Percentiles rank a stretch among this genome's conserved stretches.
These are phyloP conservation scores for Saccharomycopsis microspora DNA, from an alignment of 805 yeast genomes.

Conservation along the genomic window DNA sequence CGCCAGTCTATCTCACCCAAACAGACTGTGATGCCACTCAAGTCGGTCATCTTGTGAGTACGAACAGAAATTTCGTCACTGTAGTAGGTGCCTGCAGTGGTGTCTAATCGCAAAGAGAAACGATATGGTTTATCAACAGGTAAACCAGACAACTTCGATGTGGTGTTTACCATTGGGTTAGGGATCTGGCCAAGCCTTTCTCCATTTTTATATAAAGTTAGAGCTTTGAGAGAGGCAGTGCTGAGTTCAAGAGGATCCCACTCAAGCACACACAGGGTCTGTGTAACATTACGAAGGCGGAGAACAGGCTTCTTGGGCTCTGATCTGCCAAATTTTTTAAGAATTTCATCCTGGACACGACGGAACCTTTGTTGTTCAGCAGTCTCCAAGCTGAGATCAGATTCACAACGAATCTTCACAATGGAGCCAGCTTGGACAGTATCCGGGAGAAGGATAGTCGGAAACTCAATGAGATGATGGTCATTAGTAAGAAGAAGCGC, in stretches of 20 bases:
- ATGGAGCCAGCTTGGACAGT: constrained; percentile 90
- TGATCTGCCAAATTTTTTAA: constrained; percentile 57
- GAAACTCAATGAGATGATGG: constrained; percentile 92
- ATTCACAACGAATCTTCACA: constrained; percentile 73
- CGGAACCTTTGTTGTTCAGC: constrained; percentile 49
- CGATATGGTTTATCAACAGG: constrained; percentile 75
- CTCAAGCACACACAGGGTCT: constrained; percentile 86
- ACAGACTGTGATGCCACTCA: constrained; percentile 86
- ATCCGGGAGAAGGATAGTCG: constrained; percentile 85
- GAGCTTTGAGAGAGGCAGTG: constrained; percentile 64
- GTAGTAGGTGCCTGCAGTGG: constrained; percentile 79
- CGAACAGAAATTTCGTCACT: constrained; percentile 59
- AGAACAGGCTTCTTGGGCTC: constrained; percentile 66
- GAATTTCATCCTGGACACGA: constrained; percentile 60
- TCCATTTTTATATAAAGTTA: constrained; percentile 68
- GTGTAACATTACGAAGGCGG: constrained; percentile 69
- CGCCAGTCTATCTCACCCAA: constrained; percentile 64
- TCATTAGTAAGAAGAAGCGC: constrained; percentile 84
- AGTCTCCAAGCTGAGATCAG: constrained; percentile 56
- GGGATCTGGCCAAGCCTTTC: constrained; percentile 73
- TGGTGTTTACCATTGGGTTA: constrained; percentile 62
- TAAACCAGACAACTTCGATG: constrained; percentile 84
- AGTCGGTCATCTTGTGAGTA: constrained; percentile 94
- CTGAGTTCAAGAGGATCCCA: constrained; percentile 88
- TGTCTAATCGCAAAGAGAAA: constrained; percentile 70